Base-by-base conservation (phyloP, 495 filamentous ascomycete species). In the Amniculicola lignicola region DNA sequence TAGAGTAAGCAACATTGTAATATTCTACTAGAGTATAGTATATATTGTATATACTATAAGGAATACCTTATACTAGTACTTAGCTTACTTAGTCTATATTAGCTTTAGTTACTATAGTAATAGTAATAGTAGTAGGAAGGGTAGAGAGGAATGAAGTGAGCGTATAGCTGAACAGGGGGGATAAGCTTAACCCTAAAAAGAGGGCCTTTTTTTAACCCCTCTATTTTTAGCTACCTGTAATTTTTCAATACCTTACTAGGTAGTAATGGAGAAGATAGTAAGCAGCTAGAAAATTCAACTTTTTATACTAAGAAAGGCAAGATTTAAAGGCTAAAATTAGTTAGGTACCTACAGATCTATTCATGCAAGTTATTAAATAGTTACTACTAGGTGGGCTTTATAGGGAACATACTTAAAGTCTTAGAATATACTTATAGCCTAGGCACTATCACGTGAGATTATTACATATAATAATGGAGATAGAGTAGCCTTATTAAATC, bases 21-120 rank as follows among this genome's bases (percentile, higher is more conserved):
- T 41, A 16, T 41, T 41, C 38, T 41, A 19, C 38, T 41, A 41
- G 38, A 18, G 38, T 16, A 16, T 16, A 16, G 38, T 41, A 41
- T 41, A 16, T 41, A 41, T 41, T 41, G 38, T 16, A 16, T 41
- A 41, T 16, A 16, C 38, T 19, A 41, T 41, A 16, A 41, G 38
- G 16, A 41, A 41, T 41, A 16, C 38, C 38, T 41, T 41, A 16
- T 41, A 16, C 38, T 18, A 41, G 38, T 16, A 41, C 38, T 41
- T 41, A 19, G 38, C 16, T 41, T 41, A 16, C 38, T 41, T 19
- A 41, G 38, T 41, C 38, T 19, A 41, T 41, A 16, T 19, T 41
- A 41, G 38, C 38, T 41, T 41, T 41, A 41, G 38, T 41, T 41
- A 41, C 38, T 41, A 41, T 41, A 41, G 38, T 6, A 41, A 41